phyloP scores from a whole-genome alignment of 2,329 filamentous ascomycete genomes.

The Hymenoscyphus scutula region DNA sequence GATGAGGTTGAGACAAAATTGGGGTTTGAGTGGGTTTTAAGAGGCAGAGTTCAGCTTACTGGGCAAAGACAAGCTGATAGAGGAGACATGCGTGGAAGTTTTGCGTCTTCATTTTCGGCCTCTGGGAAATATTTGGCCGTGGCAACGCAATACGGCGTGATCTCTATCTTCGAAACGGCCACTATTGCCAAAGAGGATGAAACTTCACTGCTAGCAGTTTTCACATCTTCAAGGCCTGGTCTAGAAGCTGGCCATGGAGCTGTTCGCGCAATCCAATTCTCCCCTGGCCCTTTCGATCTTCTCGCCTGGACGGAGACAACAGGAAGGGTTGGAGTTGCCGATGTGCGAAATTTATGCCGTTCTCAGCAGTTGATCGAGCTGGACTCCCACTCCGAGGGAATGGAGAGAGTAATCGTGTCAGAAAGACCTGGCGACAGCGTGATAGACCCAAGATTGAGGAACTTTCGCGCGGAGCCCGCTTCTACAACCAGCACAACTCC shows the following conservation, averaged over 20 bases:
- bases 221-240: constrained; percentile 70
- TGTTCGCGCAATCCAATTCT: constrained; percentile 88
- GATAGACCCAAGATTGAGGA: constrained; percentile 33
- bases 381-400: constrained; percentile 55
- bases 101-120: constrained; percentile 74
- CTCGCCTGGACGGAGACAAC: constrained; percentile 93
- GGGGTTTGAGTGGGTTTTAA: constrained; percentile 50
- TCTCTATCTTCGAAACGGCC: constrained; percentile 68
- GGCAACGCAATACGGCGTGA: constrained; percentile 76
- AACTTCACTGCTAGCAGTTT: constrained; percentile 69
- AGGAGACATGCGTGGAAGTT: constrained; percentile 63
- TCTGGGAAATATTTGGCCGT: constrained; percentile 71
- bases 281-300: constrained; percentile 84
- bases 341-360: constrained; percentile 65
- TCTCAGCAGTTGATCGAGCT: constrained; percentile 68
- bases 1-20: constrained; percentile 25
- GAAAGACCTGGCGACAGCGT: constrained; percentile 26
- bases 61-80: constrained; percentile 55
- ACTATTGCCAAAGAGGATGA: constrained; percentile 44
- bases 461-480: constrained; percentile 25
- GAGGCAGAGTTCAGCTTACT: constrained; percentile 54
- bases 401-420: constrained; percentile 29
- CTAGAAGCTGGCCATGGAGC: constrained; percentile 52
- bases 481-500: constrained; percentile 29
- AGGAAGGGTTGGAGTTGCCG: constrained; percentile 70